Base-by-base conservation (phyloP, 495 filamentous ascomycete genomes). In the Penicillium soppii region DNA sequence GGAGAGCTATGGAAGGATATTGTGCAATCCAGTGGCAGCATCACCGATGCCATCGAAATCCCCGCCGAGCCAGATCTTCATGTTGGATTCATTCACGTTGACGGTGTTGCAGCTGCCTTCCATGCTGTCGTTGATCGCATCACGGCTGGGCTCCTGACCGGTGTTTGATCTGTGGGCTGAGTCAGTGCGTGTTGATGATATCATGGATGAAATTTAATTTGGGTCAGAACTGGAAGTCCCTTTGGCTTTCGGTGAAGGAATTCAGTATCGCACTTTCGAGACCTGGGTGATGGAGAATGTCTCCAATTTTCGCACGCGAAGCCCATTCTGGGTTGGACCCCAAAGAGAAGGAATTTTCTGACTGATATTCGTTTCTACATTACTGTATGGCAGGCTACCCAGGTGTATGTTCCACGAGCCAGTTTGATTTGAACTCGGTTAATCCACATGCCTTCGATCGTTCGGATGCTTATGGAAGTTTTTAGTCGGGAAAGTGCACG, bases 111-210 rank as follows among this genome's bases (percentile, higher is more conserved):
- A 2, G 41, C 56, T 17, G 73, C 55, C 0, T 60, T 70, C 12
- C 59, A 61, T 44, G 52, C 48, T 0, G 67, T 66, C 1, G 54
- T 76, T 27, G 73, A 77, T 30, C 63, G 66, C 19, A 44, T 77
- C 20, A 46, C 58, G 62, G 13, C 58, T 62, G 9, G 64, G 68
- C 15, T 44, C 67, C 1, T 73, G 69, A 56, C 74, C 73, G 1
- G 58, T 77, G 5, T 77, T 77, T 62, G 69, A 75, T 57, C 61
- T 77, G 6, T 46, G 68, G 17, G 66, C 62, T 33, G 65, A 65
- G 60, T 57, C 54, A 1, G 7, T 61, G 21, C 27, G 40, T 2
- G 13, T 55, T 0, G 13, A 16, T 19, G 54, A 54, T 6, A 52
- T 58, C 17, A 52, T 48, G 35, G 45, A 61, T 17, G 39, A n/a